Evolutionary conservation across 106 monocot genomes (phyloP).

Genomic region (Gastrodia elata): DNA sequence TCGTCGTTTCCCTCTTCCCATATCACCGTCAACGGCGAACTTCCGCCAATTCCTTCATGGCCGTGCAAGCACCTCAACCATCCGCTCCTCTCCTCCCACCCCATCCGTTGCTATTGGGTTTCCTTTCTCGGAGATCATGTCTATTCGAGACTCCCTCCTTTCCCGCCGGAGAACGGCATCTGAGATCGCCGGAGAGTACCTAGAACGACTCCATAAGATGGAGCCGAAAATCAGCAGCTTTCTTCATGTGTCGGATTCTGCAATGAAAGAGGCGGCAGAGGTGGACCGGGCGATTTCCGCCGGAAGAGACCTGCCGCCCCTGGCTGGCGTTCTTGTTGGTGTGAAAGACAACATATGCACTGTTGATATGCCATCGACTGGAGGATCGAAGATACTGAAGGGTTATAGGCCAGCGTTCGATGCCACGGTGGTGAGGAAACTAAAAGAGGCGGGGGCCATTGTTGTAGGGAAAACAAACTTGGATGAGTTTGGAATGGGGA

Average conservation of each 20-base stretch:
- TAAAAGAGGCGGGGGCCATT: constrained; percentile 65
- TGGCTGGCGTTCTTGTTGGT: constrained; percentile 74
- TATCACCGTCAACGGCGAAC: neutral
- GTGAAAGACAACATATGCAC: constrained; percentile 98
- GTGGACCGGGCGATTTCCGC: constrained; percentile 47
- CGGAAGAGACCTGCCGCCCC: constrained; percentile 58
- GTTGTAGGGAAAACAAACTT: constrained; percentile 93
- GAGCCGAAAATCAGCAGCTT: constrained; percentile 71
- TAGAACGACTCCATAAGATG: constrained; percentile 37
- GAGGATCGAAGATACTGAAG: constrained; percentile 82
- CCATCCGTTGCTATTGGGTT: neutral
- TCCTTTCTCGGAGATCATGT: constrained; percentile 43
- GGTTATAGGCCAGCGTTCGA: constrained; percentile 77
- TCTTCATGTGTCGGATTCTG: constrained; percentile 54
- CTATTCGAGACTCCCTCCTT: constrained; percentile 66
- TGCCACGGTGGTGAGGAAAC: constrained; percentile 62
- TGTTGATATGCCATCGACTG: constrained; percentile 83
- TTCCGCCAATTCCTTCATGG: neutral
- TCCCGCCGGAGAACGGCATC: constrained; percentile 34
- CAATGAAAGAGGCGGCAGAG: constrained; percentile 50
- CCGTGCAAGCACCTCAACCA: constrained; percentile 9
- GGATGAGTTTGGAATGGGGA: constrained; percentile 99
- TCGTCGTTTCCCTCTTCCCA: constrained; percentile 19
- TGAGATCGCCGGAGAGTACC: constrained; percentile 37
- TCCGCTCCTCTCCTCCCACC: constrained; percentile 18